Conservation (phyloP, 768 basidiomycete genomes). For the Pleurotus cornucopiae region DNA sequence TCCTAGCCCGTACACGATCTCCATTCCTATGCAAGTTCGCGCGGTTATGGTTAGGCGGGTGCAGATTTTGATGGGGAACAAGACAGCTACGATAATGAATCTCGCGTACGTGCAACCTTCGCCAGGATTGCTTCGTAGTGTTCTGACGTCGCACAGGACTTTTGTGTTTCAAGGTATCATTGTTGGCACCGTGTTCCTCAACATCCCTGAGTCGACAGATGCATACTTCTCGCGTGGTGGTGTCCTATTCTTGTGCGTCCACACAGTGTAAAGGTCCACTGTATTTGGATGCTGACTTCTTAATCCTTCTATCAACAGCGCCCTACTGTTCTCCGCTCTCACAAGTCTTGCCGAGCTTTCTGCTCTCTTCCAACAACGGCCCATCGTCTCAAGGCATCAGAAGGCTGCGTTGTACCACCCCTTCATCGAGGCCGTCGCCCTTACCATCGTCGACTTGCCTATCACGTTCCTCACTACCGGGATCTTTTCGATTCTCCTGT, state of each 20-base stretch:
- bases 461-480: constrained; percentile 31
- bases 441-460: constrained; percentile 43
- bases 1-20: constrained; percentile 39
- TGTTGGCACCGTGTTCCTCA: constrained; percentile 64
- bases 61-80: constrained; percentile 40
- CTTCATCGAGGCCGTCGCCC: constrained; percentile 39
- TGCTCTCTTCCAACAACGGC: constrained; percentile 38
- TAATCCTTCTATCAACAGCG: constrained; percentile 24
- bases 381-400: constrained; percentile 40
- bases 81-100: constrained; percentile 30
- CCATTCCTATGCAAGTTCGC: constrained; percentile 40
- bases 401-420: constrained; percentile 47
- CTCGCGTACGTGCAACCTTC: constrained; percentile 19
- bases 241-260: constrained; percentile 68
- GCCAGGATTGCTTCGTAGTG: neutral
- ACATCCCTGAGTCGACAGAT: constrained; percentile 46
- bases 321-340: constrained; percentile 24
- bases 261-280: neutral
- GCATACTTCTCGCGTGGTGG: constrained; percentile 77
- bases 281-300: neutral
- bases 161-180: constrained; percentile 48
- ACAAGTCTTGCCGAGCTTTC: constrained; percentile 60
- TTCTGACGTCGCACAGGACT: constrained; percentile 27
- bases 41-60: constrained; percentile 40
- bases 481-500: constrained; percentile 35